Conservation (phyloP, 208 protist species). For the Crithidia sp. region DNA sequence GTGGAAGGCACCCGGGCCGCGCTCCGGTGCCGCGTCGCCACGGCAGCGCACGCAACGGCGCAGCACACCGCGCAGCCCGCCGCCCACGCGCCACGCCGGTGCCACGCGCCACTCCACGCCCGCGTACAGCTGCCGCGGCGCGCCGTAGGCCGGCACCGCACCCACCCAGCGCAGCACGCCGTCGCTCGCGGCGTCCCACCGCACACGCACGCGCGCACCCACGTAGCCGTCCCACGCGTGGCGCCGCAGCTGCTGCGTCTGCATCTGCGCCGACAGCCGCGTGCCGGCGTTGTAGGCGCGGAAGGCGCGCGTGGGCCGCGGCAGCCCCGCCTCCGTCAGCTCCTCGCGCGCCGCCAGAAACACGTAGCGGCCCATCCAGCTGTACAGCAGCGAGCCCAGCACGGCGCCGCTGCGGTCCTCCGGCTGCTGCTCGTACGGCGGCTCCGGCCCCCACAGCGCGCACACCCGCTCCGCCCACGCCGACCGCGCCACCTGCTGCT, state of each 20-base stretch:
- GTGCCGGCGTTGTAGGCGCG: slow-evolving; percentile 9
- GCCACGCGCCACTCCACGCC: slow-evolving; percentile 59
- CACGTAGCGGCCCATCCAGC: slow-evolving; percentile 42
- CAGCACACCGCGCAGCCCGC: neutral
- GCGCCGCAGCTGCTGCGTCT: slow-evolving; percentile 33
- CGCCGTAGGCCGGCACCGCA: slow-evolving; percentile 42
- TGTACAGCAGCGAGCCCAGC: slow-evolving; percentile 32
- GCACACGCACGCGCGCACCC: slow-evolving; percentile 28
- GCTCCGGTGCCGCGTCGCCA: neutral
- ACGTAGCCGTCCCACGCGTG: slow-evolving; percentile 46
- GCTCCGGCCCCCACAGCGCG: slow-evolving; percentile 31
- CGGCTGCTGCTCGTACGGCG: slow-evolving; percentile 32
- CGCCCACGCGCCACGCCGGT: slow-evolving; percentile 27
- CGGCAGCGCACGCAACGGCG: slow-evolving; percentile 7
- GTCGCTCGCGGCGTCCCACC: slow-evolving; percentile 22
- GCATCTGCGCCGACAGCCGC: slow-evolving; percentile 16
- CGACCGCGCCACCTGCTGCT: slow-evolving; percentile 10
- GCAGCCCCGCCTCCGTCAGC: slow-evolving; percentile 2
- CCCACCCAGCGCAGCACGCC: slow-evolving; percentile 62
- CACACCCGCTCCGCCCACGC: slow-evolving; percentile 17
- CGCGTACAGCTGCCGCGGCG: slow-evolving; percentile 41
- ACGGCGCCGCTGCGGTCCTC: slow-evolving; percentile 31
- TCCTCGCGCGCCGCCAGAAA: neutral
- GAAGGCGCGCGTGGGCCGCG: slow-evolving; percentile 6
- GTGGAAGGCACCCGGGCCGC: slow-evolving; percentile 33